Evolutionary conservation across 2,329 filamentous ascomycete genomes (phyloP), one percentile per base, ranked within the genome.

Genomic region (Neopestalotiopsis rosae): DNA sequence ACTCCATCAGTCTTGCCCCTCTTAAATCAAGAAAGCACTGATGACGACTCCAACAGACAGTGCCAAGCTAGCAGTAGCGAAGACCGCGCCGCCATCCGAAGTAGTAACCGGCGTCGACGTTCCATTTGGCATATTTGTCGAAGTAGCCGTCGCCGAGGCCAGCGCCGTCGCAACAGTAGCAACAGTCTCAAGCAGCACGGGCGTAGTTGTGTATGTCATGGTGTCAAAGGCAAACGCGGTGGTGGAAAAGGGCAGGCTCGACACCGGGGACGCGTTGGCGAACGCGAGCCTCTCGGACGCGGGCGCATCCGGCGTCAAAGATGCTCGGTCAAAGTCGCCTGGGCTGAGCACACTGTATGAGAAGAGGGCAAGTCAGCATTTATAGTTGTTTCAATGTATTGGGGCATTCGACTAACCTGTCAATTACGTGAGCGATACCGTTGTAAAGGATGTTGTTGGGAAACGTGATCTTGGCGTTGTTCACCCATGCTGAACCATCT

Each of bases 361-460:
- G 1, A 13, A 12, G 10, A 56, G 20, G 2, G 2, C 9, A 56
- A 32, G 2, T 6, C 14, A 74, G 69, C 1, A 65, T 9, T 4
- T 7, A 2, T 4, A 10, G 2, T 1, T 5, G 1, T 0, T 9
- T 2, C n/a, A 7, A 2, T 9, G 45, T 24, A n/a, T 4, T 28
- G 42, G 42, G 5, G 1, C 5, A 65, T 1, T 4, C 42, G 9
- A 68, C 72, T 68, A 40, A 78, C 77, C 71, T 71, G 40, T 80
- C 78, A 61, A 80, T 76, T 1, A 40, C 71, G 49, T 80, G 79
- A 7, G 76, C 78, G 10, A 80, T 73, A 49, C 79, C 78, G 42
- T 80, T 80, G 58, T 70, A 74, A 1, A 79, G 61, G 17, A 80
- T 74, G 13, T 71, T 69, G 66, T 80, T 78, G 28, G 78, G 72